Evolutionary conservation across 1,284 basidiomycete genomes (phyloP).

Genomic region (Violaceomyces palustris): DNA sequence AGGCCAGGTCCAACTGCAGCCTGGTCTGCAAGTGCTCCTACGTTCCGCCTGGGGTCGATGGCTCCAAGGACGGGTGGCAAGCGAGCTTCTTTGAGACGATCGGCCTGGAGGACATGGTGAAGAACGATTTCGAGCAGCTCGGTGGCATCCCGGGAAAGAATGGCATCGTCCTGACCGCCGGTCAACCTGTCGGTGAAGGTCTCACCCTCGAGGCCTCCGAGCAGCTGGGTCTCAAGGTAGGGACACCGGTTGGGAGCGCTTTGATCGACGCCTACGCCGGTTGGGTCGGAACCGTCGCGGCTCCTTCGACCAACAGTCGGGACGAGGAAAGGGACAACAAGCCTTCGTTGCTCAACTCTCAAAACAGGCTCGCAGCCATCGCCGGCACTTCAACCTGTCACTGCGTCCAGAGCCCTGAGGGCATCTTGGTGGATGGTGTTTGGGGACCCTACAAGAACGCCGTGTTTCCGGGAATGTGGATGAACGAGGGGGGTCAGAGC

Average conservation of each 20-base stretch:
- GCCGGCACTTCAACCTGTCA: constrained; percentile 96
- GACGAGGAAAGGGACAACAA: constrained; percentile 55
- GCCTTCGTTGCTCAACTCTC: constrained; percentile 28
- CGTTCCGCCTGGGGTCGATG: constrained; percentile 63
- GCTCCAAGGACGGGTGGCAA: constrained; percentile 47
- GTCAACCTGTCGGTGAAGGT: constrained; percentile 80
- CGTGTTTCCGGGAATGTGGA: constrained; percentile 77
- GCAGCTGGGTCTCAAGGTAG: constrained; percentile 77
- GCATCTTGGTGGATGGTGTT: constrained; percentile 82
- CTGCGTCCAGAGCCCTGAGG: constrained; percentile 64
- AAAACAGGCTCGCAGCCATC: constrained; percentile 77
- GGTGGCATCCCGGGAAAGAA: constrained; percentile 65
- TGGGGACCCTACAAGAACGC: constrained; percentile 94
- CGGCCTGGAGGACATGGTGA: constrained; percentile 53
- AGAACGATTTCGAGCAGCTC: constrained; percentile 68
- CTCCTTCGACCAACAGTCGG: constrained; percentile 59
- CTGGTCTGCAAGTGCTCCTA: constrained; percentile 95
- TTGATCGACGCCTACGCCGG: constrained; percentile 98
- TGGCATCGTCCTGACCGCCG: constrained; percentile 74
- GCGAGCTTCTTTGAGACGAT: constrained; percentile 45
- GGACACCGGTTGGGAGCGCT: constrained; percentile 89
- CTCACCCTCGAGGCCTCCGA: constrained; percentile 71
- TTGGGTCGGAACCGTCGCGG: constrained; percentile 96
- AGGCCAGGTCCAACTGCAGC: constrained; percentile 82
- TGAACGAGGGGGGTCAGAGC: constrained; percentile 98